These are phyloP conservation scores for Erysimum cheiranthoides DNA, from an alignment of 345 rosid genomes.

Conservation along the genomic window DNA sequence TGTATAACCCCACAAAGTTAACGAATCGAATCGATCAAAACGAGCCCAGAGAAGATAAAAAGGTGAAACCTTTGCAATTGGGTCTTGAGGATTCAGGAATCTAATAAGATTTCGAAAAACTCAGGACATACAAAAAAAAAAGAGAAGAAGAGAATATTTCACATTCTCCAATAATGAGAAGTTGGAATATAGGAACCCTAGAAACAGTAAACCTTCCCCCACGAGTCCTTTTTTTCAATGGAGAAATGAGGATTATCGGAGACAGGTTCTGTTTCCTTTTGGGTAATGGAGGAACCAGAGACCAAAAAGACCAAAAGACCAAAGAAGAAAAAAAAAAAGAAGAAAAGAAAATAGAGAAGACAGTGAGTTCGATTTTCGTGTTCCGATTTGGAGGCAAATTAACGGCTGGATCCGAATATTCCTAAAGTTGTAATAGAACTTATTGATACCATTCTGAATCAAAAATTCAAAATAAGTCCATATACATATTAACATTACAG, in stretches of 20 bases:
- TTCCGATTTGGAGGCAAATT: conserved; percentile 3
- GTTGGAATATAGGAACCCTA: neutral
- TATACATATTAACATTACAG: no score
- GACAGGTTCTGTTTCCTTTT: conserved; percentile 16
- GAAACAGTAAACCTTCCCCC: conserved; percentile 17
- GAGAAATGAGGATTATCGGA: conserved; percentile 25
- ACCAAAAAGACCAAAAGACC: neutral
- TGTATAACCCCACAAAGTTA: neutral
- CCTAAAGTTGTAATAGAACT: neutral
- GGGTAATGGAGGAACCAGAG: neutral
- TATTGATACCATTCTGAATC: neutral
- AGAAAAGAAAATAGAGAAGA: no score
- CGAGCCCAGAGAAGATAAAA: neutral
- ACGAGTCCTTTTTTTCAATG: conserved; percentile 1
- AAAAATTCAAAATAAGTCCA: no score
- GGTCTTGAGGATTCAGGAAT: conserved; percentile 30
- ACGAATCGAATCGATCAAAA: neutral
- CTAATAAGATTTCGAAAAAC: neutral
- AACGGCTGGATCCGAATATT: conserved; percentile 2
- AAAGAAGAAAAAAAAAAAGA: neutral
- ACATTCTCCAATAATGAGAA: conserved; percentile 7
- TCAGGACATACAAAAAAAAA: neutral
- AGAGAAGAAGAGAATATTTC: neutral
- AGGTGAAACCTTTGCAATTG: conserved; percentile 9
- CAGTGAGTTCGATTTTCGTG: neutral